These are phyloP conservation scores for Scleroderma bovista DNA, from an alignment of 768 basidiomycete species.

Conservation along the genomic window DNA sequence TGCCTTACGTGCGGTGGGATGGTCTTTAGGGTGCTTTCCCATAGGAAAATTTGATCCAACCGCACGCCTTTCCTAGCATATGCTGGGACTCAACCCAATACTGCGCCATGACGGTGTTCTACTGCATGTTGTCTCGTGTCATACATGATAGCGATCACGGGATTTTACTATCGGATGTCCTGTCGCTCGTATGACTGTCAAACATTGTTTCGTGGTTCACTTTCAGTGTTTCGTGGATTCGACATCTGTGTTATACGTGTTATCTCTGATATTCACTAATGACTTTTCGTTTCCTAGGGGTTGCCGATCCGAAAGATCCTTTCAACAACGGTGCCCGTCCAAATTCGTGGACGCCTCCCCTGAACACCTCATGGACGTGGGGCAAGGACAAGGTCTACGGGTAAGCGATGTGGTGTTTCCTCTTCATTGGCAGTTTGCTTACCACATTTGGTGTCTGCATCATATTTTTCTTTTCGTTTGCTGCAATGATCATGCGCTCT, in stretches of 20 bases:
- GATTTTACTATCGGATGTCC: too few species aligned
- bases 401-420: constrained; percentile 30
- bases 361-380: constrained; percentile 73
- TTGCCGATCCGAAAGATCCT: constrained; percentile 62
- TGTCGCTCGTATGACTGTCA: too few species aligned
- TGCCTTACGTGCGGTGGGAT: too few species aligned
- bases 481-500: not conserved
- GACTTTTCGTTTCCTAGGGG: constrained; percentile 39
- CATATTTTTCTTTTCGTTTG: not conserved
- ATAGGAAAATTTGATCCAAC: too few species aligned
- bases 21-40: too few species aligned
- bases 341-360: constrained; percentile 75
- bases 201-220: too few species aligned
- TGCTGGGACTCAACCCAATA: too few species aligned
- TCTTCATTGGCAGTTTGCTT: not conserved
- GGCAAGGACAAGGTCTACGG: constrained; percentile 57
- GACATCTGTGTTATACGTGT: not conserved
- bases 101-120: too few species aligned
- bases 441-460: not conserved
- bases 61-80: too few species aligned
- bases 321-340: constrained; percentile 70
- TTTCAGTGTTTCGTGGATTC: too few species aligned
- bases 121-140: too few species aligned
- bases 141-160: too few species aligned
- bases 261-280: not conserved